Evolutionary conservation across 306 rosid species (phyloP), one percentile per base, ranked within the genome.

Genomic region (Trifolium pratense): DNA sequence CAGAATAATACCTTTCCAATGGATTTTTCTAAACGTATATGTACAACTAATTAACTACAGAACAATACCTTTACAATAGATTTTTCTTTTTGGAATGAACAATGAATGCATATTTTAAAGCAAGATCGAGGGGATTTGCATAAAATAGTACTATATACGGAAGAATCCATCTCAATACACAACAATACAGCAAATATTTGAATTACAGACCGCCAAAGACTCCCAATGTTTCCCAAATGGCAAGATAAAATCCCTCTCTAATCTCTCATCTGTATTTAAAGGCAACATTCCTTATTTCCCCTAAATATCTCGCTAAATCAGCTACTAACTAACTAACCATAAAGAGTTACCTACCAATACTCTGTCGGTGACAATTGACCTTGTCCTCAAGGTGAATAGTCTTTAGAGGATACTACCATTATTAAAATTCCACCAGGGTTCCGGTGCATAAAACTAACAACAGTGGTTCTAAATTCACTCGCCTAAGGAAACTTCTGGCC

Each of bases 241-340:
- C 64, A 58, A 58, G 39, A 58, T 58, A 58, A 25, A 25, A 26
- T 26, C 64, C n/a, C 18, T 29, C 39, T 57, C 37, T 5, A 57
- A 12, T 6, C 18, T 23, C 9, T n/a, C n/a, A 26, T 10, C 32
- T 14, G 0, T 57, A 57, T 57, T 23, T 57, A 2, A 12, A 57
- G 3, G 56, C 11, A 49, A 49, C 10, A 49, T 49, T 49, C 56
- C 56, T 16, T 15, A 46, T 46, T 46, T 6, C 20, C 53, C 53
- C 10, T 13, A 48, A 48, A 18, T 15, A 2, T n/a, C 55, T 48
- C 21, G 3, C 55, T n/a, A 49, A 49, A 9, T 49, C 56, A 0
- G 11, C 56, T 16, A 43, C 49, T 43, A 3, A 16, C 49, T 43
- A 3, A 16, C 21, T 48, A n/a, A n/a, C 9, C 56, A 49, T 16